Conservation (phyloP, 1,284 basidiomycete genomes). For the Marasmius tenuissimus region DNA sequence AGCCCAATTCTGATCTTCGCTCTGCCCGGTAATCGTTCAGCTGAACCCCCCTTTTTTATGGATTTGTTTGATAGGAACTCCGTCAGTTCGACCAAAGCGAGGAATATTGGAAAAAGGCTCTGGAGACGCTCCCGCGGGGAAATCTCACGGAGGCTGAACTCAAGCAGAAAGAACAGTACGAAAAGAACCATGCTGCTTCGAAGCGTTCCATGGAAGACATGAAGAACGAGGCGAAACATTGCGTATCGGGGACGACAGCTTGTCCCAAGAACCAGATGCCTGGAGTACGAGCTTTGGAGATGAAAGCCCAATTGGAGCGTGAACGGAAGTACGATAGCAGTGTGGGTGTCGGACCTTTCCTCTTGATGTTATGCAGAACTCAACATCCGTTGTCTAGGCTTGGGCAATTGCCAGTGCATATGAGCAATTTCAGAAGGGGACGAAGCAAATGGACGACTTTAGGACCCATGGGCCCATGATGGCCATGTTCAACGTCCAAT, state of each 20-base stretch:
- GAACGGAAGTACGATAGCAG: not conserved
- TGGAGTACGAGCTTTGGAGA: not conserved
- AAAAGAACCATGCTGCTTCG: conserved; percentile 14
- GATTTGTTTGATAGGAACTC: conserved; percentile 3
- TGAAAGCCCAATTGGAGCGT: not conserved
- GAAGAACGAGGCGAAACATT: not conserved
- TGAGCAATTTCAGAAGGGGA: not conserved
- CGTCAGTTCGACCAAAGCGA: conserved; percentile 1
- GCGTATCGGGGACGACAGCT: not conserved
- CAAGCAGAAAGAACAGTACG: conserved; percentile 27
- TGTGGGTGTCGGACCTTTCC: not conserved
- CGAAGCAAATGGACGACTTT: not conserved
- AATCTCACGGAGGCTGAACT: conserved; percentile 20
- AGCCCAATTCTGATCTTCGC: not conserved
- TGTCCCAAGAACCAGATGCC: not conserved
- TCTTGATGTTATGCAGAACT: not conserved
- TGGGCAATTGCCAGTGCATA: not conserved
- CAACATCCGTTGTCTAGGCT: not conserved
- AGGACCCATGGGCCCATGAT: not conserved
- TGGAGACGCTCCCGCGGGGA: conserved; percentile 20
- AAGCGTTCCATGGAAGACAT: not conserved
- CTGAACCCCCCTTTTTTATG: not conserved
- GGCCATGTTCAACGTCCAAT: not conserved
- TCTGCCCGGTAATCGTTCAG: not conserved
- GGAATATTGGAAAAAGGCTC: conserved; percentile 14